These are phyloP conservation scores for Stemphylium beticola DNA, from an alignment of 2,329 filamentous ascomycete species.

Conservation along the genomic window DNA sequence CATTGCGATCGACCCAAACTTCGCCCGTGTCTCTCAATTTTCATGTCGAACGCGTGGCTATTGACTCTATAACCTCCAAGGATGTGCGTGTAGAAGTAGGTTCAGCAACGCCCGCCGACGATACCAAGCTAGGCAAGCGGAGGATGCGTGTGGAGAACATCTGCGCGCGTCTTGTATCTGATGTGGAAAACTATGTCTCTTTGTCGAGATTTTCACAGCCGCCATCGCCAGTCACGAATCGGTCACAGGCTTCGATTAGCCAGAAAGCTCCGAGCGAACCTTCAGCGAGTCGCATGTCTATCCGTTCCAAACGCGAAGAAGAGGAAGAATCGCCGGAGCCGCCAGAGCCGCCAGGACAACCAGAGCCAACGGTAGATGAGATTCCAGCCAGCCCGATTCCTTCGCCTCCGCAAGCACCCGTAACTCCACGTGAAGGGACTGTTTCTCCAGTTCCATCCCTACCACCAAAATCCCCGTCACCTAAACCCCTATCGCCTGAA, in stretches of 20 bases:
- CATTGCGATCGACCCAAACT: conserved; percentile 55
- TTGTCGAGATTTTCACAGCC: conserved; percentile 64
- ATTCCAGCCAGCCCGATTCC: neutral
- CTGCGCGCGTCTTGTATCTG: conserved; percentile 69
- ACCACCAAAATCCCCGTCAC: no score
- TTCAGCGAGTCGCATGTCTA: conserved; percentile 19
- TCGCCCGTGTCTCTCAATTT: conserved; percentile 69
- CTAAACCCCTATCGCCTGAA: no score
- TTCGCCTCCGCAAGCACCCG: conserved; percentile 2
- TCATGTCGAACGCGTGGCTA: conserved; percentile 67
- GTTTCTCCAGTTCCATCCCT: conserved; percentile 1
- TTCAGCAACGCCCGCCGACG: conserved; percentile 11
- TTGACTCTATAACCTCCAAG: conserved; percentile 64
- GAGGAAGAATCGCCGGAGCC: neutral
- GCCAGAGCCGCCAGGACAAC: neutral
- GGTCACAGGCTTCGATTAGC: conserved; percentile 47
- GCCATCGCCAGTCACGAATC: conserved; percentile 62
- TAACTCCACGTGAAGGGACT: conserved; percentile 2
- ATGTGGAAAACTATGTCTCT: conserved; percentile 69
- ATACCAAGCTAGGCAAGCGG: conserved; percentile 68
- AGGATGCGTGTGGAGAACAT: conserved; percentile 69
- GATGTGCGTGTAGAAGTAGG: conserved; percentile 32
- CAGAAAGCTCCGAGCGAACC: conserved; percentile 26
- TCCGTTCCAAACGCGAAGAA: conserved; percentile 6
- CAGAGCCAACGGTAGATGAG: neutral